Percentiles rank a stretch among this genome's conserved stretches.
phyloP scores from a whole-genome alignment of 179 eudicot genomes.

The Drosera spatulata region DNA sequence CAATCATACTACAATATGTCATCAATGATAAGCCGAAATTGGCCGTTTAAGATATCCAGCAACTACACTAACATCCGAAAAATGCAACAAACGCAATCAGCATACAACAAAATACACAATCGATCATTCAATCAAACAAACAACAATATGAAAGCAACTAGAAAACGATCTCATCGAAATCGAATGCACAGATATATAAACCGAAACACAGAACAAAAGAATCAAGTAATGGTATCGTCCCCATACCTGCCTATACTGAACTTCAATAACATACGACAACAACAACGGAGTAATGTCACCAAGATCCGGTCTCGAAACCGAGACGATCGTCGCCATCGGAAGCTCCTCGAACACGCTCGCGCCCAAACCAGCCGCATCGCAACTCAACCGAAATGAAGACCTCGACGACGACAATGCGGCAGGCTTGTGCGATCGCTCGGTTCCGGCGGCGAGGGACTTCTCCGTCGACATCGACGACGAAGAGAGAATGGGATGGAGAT shows the following conservation, averaged over 20 bases:
- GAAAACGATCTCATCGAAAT: not conserved
- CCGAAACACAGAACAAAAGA: not conserved
- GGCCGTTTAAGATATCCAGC: too few relatives aligned
- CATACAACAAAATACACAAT: not conserved
- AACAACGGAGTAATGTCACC: constrained; percentile 73
- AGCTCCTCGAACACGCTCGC: constrained; percentile 68
- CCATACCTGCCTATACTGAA: constrained; percentile 68
- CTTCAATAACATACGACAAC: constrained; percentile 70
- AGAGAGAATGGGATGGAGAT: not conserved
- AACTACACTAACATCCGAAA: not conserved
- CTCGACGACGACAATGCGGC: constrained; percentile 9
- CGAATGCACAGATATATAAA: not conserved
- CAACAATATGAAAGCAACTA: not conserved
- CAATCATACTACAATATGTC: too few relatives aligned
- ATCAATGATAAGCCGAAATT: too few relatives aligned
- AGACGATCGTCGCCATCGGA: constrained; percentile 65
- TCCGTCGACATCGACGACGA: constrained; percentile 11
- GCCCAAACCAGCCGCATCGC: constrained; percentile 5
- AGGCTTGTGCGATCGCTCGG: constrained; percentile 4
- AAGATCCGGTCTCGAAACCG: constrained; percentile 75
- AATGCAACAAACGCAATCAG: not conserved
- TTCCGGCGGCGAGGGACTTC: constrained; percentile 10
- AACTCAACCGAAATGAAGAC: constrained; percentile 10
- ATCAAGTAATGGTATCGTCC: not conserved
- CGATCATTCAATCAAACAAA: not conserved